Percentiles rank a stretch among this genome's conserved stretches.
phyloP scores from a whole-genome alignment of 805 yeast species.

The Monosporozyma aerobia region DNA sequence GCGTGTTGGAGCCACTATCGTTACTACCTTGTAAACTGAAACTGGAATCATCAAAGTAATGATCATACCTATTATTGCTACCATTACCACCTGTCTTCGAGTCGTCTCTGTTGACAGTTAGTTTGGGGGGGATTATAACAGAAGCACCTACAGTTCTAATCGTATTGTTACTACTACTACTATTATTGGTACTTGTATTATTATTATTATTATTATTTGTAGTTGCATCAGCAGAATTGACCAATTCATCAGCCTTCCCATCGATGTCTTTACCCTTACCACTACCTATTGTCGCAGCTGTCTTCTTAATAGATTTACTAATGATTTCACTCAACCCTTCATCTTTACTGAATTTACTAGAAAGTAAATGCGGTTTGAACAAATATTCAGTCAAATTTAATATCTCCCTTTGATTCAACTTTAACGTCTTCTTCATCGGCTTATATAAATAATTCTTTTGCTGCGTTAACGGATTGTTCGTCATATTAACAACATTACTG shows the following conservation, averaged over 20 bases:
- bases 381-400: slow-evolving; percentile 21
- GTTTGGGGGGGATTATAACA: not conserved
- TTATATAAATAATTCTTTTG: slow-evolving; percentile 17
- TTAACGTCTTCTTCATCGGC: slow-evolving; percentile 12
- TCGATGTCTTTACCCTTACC: not conserved
- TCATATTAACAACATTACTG: slow-evolving; percentile 1
- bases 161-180: not conserved
- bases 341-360: slow-evolving; percentile 10
- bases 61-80: not conserved
- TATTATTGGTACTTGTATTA: not conserved
- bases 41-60: not conserved
- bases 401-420: slow-evolving; percentile 20
- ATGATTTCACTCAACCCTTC: slow-evolving; percentile 25
- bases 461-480: slow-evolving; percentile 15
- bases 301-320: slow-evolving; percentile 20
- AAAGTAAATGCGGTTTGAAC: slow-evolving; percentile 21
- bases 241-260: not conserved
- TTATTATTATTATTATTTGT: not conserved
- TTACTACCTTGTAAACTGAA: not conserved
- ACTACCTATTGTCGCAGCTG: slow-evolving; percentile 21
- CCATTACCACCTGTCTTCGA: too few species aligned
- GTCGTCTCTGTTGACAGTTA: not conserved
- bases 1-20: not conserved
- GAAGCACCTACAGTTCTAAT: slow-evolving; percentile 3
- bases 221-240: not conserved